Percentiles rank a stretch among this genome's conserved stretches.
Conservation (phyloP, 768 basidiomycete genomes). For the Boletus huronensis region DNA sequence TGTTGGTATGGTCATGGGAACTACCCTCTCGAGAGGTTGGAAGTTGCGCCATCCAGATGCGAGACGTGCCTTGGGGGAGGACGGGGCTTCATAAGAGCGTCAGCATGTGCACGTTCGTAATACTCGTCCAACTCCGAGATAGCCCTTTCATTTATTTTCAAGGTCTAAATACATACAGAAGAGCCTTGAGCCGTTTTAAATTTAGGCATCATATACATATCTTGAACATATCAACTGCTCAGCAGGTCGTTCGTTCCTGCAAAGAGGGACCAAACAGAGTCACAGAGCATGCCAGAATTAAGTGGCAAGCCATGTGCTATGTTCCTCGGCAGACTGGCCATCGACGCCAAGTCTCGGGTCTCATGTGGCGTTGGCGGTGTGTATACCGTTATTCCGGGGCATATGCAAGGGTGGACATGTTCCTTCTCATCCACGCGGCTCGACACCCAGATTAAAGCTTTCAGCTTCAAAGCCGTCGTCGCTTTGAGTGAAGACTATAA, state of each 20-base stretch:
- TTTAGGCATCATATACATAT: background rate
- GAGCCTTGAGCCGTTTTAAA: background rate
- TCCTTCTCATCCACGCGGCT: background rate
- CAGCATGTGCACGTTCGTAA: constrained; percentile 14
- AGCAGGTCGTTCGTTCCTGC: background rate
- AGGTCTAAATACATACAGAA: background rate
- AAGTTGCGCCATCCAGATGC: constrained; percentile 6
- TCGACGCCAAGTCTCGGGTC: background rate
- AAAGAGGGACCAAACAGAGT: background rate
- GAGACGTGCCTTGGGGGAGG: background rate
- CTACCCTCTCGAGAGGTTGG: constrained; percentile 1
- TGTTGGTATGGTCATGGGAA: background rate
- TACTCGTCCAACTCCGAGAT: background rate
- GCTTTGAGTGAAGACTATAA: background rate
- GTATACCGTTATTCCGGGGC: no score
- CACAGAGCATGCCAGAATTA: background rate
- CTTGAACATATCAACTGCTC: background rate
- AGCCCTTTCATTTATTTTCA: background rate
- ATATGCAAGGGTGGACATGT: background rate
- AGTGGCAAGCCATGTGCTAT: background rate
- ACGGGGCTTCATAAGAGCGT: background rate
- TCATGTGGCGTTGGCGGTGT: background rate
- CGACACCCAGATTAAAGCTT: background rate
- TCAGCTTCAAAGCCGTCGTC: background rate
- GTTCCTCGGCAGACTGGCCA: no score